Conservation (phyloP, 192 early-diverging fungal species). For the Linnemannia elongata region DNA sequence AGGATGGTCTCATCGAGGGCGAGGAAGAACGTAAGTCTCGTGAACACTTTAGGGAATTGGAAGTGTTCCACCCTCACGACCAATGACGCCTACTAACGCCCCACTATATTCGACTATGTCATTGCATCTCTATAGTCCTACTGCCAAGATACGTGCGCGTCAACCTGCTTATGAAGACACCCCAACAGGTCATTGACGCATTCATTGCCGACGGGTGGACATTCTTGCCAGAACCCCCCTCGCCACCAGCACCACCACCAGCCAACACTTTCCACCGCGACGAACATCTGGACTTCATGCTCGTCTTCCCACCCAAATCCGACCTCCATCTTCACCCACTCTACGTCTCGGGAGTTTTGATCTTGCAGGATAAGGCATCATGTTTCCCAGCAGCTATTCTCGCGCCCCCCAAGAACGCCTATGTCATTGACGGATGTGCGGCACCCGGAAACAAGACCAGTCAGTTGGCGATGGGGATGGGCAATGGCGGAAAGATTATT, state of each 20-base stretch:
- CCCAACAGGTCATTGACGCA: constrained; percentile 74
- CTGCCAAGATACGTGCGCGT: constrained; percentile 92
- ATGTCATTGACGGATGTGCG: constrained; percentile 95
- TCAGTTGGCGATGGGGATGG: constrained; percentile 91
- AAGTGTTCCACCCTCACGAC: not conserved
- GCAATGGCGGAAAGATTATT: constrained; percentile 86
- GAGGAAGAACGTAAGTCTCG: constrained; percentile 62
- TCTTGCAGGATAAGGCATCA: constrained; percentile 96
- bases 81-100: not conserved
- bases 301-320: constrained; percentile 88
- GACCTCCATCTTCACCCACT: constrained; percentile 91
- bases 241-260: constrained; percentile 34
- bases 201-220: constrained; percentile 38
- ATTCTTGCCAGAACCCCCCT: constrained; percentile 24
- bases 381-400: constrained; percentile 94
- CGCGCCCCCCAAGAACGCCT: constrained; percentile 65
- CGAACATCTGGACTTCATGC: constrained; percentile 82
- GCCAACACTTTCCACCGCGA: constrained; percentile 71
- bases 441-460: constrained; percentile 99
- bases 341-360: constrained; percentile 80
- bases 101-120: not conserved
- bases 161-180: constrained; percentile 82
- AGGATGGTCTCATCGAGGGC: constrained; percentile 68
- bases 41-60: constrained; percentile 3
- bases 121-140: constrained; percentile 53